These are phyloP conservation scores for Sherardia arvensis DNA, from an alignment of 257 asterid genomes.

Conservation along the genomic window DNA sequence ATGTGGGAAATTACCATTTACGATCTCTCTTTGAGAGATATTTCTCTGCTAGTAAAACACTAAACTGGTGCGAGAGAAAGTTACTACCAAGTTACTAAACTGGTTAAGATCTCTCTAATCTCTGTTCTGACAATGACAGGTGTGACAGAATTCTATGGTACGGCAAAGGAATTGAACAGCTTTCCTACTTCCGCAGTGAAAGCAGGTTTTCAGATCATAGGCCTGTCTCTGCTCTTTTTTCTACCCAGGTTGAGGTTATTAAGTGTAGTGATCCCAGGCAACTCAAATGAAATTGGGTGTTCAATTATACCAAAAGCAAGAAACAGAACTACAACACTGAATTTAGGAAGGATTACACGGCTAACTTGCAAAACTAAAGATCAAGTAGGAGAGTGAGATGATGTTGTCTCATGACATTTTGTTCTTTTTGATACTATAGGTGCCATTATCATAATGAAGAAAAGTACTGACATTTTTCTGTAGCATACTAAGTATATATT, in stretches of 20 bases:
- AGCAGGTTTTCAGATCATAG: conserved; percentile 91
- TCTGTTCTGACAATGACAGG: conserved; percentile 38
- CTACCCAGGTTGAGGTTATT: conserved; percentile 37
- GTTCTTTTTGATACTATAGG: conserved; percentile 16
- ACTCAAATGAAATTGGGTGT: conserved; percentile 38
- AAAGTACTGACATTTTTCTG: not conserved
- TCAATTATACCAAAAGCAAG: conserved; percentile 8
- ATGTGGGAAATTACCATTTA: not conserved
- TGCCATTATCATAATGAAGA: conserved; percentile 7
- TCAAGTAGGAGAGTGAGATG: conserved; percentile 19
- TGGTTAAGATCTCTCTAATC: not conserved
- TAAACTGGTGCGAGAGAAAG: not conserved
- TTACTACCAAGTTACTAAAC: not conserved
- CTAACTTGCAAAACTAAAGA: conserved; percentile 22
- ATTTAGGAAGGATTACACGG: conserved; percentile 29
- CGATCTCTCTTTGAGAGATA: not conserved
- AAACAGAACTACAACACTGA: conserved; percentile 25
- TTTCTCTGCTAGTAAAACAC: not conserved
- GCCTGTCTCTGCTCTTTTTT: conserved; percentile 84
- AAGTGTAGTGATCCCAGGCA: conserved; percentile 26
- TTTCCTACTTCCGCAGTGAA: conserved; percentile 82
- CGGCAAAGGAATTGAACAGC: conserved; percentile 83
- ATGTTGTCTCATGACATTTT: conserved; percentile 12
- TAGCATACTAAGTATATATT: conserved; percentile 1
- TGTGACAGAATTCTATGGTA: conserved; percentile 89